Evolutionary conservation across 768 basidiomycete genomes (phyloP), one percentile per base, ranked within the genome.

Genomic region (Boletus pseudo-olivaceus): DNA sequence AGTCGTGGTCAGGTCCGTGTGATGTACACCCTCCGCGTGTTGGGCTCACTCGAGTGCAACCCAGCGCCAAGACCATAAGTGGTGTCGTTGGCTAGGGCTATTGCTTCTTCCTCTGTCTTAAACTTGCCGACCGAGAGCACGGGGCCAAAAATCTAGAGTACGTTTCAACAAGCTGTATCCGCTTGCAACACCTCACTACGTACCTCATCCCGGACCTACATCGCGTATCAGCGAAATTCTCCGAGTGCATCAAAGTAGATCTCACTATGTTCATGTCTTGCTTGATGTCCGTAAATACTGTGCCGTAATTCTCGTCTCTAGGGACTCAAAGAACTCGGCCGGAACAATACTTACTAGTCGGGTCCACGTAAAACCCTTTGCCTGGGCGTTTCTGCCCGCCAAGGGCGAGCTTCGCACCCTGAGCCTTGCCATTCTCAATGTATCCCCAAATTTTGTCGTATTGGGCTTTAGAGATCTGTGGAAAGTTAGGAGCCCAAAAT

Each of bases 61-160:
- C 90, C 96, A 14, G 94, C 93, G 9, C 92, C 94, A 34, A 98
- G 80, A 34, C 96, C 96, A 69, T 96, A 98, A 46, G 76, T 81
- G 7, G 93, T 92, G 66, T 88, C 83, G 72, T 98, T 98, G 33
- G 94, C 95, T 15, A 93, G 72, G 39, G 75, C 65, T 60, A 98
- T 83, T 4, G 85, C 93, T 67, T 97, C 92, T 54, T 88, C 87
- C 70, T 97, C 95, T 7, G 88, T 87, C 60, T 81, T 82, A 75
- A 98, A 98, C 60, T 77, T 83, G 40, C 85, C 87, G 40, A 98
- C 82, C 26, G 84, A 80, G 38, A 95, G 80, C 3, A 98, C 95
- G 27, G 96, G 96, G 9, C 96, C 96, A 69, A 98, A 98, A 61
- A 97, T 97, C 85, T 95, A 55, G 32, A 5, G 19, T 33, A 57